Conservation (phyloP, 2,329 filamentous ascomycete genomes). For the Penicillium sp. region DNA sequence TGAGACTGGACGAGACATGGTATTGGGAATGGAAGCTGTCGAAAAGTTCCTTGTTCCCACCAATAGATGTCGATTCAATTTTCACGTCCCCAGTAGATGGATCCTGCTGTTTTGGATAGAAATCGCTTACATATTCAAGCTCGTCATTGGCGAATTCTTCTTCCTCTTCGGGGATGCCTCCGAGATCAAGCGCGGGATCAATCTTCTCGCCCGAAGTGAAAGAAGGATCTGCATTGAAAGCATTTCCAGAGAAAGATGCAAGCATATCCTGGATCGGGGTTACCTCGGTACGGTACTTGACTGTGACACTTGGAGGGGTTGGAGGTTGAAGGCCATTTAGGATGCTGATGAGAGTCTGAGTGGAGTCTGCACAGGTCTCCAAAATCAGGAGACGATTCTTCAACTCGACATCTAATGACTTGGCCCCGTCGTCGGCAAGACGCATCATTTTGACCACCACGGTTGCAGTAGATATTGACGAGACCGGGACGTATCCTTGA, state of each 20-base stretch:
- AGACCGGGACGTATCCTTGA: conserved; percentile 81
- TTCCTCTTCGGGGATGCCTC: conserved; percentile 42
- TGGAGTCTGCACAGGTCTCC: conserved; percentile 96
- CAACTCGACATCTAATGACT: conserved; percentile 76
- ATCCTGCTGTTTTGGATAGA: conserved; percentile 52
- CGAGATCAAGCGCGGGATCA: conserved; percentile 55
- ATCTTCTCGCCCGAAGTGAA: conserved; percentile 29
- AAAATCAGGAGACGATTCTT: conserved; percentile 84
- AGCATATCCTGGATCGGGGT: conserved; percentile 87
- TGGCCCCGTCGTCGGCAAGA: conserved; percentile 61
- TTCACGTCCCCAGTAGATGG: conserved; percentile 47
- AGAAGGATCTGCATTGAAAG: conserved; percentile 58
- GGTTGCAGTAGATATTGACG: conserved; percentile 81
- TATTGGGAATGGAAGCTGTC: conserved; percentile 59
- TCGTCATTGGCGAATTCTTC: conserved; percentile 42
- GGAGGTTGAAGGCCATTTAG: conserved; percentile 82
- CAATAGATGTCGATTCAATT: conserved; percentile 39
- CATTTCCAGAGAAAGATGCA: conserved; percentile 85
- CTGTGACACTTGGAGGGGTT: conserved; percentile 75
- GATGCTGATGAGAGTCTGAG: conserved; percentile 82
- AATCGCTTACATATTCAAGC: conserved; percentile 59
- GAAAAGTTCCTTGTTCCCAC: conserved; percentile 42
- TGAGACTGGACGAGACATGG: conserved; percentile 59
- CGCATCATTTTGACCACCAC: conserved; percentile 64
- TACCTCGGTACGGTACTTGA: conserved; percentile 84